phyloP scores from a whole-genome alignment of 2,329 filamentous ascomycete genomes.

The Cladosporium sp. region DNA sequence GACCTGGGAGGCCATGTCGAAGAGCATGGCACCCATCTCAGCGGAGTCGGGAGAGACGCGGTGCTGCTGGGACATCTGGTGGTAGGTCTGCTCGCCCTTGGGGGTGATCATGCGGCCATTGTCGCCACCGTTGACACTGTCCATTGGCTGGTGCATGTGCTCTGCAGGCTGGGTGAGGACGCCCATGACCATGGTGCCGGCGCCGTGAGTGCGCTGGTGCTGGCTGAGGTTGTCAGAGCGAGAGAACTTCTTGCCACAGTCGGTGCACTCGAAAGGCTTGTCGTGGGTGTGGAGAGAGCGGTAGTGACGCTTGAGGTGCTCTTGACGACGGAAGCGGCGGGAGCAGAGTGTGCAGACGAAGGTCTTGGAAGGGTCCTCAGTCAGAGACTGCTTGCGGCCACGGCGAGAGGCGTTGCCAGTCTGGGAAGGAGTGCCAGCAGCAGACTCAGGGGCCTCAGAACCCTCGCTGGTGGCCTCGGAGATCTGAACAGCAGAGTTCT shows the following conservation, averaged over 20 bases:
- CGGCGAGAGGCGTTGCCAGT: conserved; percentile 70
- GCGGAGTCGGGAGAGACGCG: conserved; percentile 51
- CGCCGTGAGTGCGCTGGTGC: conserved; percentile 89
- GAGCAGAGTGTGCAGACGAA: conserved; percentile 96
- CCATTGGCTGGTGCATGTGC: conserved; percentile 29
- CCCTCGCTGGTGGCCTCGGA: conserved; percentile 37
- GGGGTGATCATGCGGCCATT: conserved; percentile 31
- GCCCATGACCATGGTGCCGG: conserved; percentile 85
- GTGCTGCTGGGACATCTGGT: conserved; percentile 22
- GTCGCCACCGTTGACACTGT: conserved; percentile 32
- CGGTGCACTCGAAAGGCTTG: conserved; percentile 95
- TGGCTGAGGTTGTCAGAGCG: conserved; percentile 96
- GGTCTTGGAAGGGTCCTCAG: conserved; percentile 96
- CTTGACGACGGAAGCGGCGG: conserved; percentile 94
- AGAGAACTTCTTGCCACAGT: conserved; percentile 99
- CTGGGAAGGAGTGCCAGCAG: conserved; percentile 27
- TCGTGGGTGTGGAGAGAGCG: conserved; percentile 96
- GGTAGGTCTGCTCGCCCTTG: conserved; percentile 29
- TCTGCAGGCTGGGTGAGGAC: conserved; percentile 50
- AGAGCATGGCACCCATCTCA: conserved; percentile 71
- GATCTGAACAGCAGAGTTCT: conserved; percentile 39
- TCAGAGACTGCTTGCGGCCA: conserved; percentile 96
- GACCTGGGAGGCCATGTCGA: conserved; percentile 68
- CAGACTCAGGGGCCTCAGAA: conserved; percentile 25
- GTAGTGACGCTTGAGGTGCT: conserved; percentile 98